Evolutionary conservation across 192 early-diverging fungal species (phyloP).

Genomic region (Endogone sp.): DNA sequence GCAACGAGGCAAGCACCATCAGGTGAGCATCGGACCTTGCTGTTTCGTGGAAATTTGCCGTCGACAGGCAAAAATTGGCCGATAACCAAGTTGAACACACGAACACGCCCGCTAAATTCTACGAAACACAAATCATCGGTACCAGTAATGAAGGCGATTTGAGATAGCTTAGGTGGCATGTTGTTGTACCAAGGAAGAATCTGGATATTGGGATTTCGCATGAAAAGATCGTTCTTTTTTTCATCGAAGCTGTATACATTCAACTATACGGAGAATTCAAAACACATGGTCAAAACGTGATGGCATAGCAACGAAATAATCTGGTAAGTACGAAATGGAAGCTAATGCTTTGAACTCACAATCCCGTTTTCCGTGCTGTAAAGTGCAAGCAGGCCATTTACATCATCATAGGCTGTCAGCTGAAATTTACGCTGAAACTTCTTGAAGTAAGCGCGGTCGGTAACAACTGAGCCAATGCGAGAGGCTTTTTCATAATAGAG

Average conservation of each 20-base stretch:
- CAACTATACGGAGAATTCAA: not conserved
- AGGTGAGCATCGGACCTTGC: not conserved
- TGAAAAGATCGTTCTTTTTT: not conserved
- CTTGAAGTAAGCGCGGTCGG: not conserved
- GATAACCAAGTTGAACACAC: slow-evolving; percentile 10
- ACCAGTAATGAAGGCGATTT: slow-evolving; percentile 17
- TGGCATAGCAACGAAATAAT: not conserved
- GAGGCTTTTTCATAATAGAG: not conserved
- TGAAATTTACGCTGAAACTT: not conserved
- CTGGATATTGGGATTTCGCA: slow-evolving; percentile 10
- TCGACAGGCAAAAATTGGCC: slow-evolving; percentile 6
- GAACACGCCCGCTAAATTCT: not conserved
- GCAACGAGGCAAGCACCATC: slow-evolving; percentile 20
- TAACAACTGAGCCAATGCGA: not conserved
- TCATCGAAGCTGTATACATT: slow-evolving; percentile 16
- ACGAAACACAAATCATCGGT: slow-evolving; percentile 5
- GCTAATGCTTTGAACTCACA: not conserved
- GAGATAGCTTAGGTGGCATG: not conserved
- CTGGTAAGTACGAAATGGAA: not conserved
- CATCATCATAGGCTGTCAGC: slow-evolving; percentile 10
- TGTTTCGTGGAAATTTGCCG: slow-evolving; percentile 3
- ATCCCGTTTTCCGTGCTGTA: slow-evolving; percentile 8
- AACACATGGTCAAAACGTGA: not conserved
- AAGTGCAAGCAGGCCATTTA: slow-evolving; percentile 14
- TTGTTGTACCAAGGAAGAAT: slow-evolving; percentile 12